These are phyloP conservation scores for Populus simonii DNA, from an alignment of 345 rosid genomes.

Conservation along the genomic window DNA sequence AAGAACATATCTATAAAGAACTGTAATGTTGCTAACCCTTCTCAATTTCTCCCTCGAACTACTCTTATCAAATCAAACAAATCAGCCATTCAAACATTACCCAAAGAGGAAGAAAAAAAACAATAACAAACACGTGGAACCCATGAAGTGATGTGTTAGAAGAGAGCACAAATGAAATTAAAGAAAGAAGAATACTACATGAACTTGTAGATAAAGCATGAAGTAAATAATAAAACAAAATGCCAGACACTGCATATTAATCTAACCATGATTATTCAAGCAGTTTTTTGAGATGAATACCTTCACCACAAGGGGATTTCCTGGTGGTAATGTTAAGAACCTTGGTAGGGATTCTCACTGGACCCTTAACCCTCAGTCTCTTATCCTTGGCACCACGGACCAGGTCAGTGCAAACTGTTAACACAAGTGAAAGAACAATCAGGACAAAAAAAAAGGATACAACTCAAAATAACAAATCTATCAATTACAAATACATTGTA, in stretches of 20 bases:
- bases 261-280: not conserved
- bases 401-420: conserved; percentile 23
- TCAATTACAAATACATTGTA: no score
- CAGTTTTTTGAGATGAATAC: not conserved
- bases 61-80: not conserved
- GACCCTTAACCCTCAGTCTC: conserved; percentile 28
- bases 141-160: not conserved
- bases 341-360: conserved; percentile 27
- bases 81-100: not conserved
- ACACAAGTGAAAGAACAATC: not conserved
- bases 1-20: not conserved
- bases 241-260: not conserved
- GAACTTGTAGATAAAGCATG: not conserved
- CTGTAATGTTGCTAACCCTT: not conserved
- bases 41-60: not conserved
- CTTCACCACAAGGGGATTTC: conserved; percentile 30
- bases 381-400: conserved; percentile 30
- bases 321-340: conserved; percentile 28
- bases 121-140: not conserved
- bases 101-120: not conserved
- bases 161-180: not conserved
- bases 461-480: not conserved
- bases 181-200: not conserved
- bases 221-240: not conserved
- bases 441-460: not conserved